phyloP scores from a whole-genome alignment of 2,329 filamentous ascomycete species.

The Ophiocordyceps camponoti-floridani region DNA sequence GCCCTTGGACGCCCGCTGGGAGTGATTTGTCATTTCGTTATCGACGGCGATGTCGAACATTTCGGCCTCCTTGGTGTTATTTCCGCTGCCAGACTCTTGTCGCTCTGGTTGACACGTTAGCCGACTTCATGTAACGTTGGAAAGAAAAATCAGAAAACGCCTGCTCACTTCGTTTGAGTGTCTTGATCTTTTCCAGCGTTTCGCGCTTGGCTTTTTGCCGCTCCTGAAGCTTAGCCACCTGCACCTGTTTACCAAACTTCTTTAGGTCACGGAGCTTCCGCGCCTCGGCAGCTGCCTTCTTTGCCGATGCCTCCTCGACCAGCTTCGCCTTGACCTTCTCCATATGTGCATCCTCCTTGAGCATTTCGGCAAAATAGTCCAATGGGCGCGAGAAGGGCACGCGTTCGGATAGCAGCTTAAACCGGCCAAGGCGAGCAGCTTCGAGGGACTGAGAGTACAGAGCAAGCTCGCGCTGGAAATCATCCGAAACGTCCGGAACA shows the following conservation, averaged over 20 bases:
- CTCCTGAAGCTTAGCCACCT: slow-evolving; percentile 91
- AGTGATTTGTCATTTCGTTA: slow-evolving; percentile 30
- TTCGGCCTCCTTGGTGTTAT: slow-evolving; percentile 61
- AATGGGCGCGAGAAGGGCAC: slow-evolving; percentile 73
- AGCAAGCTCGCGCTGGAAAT: slow-evolving; percentile 77
- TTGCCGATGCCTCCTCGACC: slow-evolving; percentile 75
- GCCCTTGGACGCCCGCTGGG: slow-evolving; percentile 19
- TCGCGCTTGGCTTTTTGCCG: slow-evolving; percentile 81
- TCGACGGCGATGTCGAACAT: slow-evolving; percentile 86
- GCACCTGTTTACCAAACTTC: slow-evolving; percentile 98
- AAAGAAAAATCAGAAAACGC: background rate
- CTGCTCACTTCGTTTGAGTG: slow-evolving; percentile 79
- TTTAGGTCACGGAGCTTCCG: slow-evolving; percentile 86
- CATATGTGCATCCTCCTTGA: slow-evolving; percentile 98
- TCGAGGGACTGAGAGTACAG: slow-evolving; percentile 84
- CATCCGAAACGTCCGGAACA: slow-evolving; percentile 75
- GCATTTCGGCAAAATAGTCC: slow-evolving; percentile 98
- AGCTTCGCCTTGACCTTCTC: slow-evolving; percentile 87
- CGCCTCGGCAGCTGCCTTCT: slow-evolving; percentile 85
- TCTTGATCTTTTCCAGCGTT: slow-evolving; percentile 88
- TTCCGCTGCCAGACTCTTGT: slow-evolving; percentile 44
- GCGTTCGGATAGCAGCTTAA: slow-evolving; percentile 62
- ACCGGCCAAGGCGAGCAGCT: slow-evolving; percentile 55
- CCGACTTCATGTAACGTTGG: background rate
- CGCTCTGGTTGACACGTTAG: slow-evolving; percentile 45